These are phyloP conservation scores for Leptomonas pyrrhocoris DNA, from an alignment of 208 protist genomes.

Conservation along the genomic window DNA sequence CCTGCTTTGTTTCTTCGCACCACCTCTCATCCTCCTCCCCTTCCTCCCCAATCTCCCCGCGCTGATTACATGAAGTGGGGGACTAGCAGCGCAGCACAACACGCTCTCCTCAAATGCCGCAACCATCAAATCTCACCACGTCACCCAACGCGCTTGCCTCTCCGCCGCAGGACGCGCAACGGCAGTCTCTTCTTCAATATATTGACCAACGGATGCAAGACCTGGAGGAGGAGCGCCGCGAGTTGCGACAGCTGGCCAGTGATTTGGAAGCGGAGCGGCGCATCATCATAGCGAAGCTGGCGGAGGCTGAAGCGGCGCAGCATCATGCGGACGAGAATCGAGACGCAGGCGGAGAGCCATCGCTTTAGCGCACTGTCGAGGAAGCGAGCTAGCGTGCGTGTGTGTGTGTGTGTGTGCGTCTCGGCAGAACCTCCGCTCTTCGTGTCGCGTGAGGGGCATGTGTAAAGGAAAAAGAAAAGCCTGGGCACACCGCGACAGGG, in stretches of 20 bases:
- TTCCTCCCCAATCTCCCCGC: no score
- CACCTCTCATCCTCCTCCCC: no score
- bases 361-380: neutral
- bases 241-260: constrained; percentile 49
- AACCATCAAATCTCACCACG: neutral
- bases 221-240: constrained; percentile 53
- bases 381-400: no score
- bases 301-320: neutral
- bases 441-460: no score
- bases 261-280: constrained; percentile 34
- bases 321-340: no score
- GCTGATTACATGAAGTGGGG: no score
- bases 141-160: neutral
- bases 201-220: constrained; percentile 42
- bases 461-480: no score
- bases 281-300: constrained; percentile 24
- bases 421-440: no score
- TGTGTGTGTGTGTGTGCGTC: no score
- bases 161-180: neutral
- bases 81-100: no score
- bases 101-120: neutral
- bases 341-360: neutral
- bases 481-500: no score
- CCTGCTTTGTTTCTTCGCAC: no score
- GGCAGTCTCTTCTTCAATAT: constrained; percentile 21